These are phyloP conservation scores for Coffea eugenioides DNA, from an alignment of 257 asterid species.

Conservation along the genomic window DNA sequence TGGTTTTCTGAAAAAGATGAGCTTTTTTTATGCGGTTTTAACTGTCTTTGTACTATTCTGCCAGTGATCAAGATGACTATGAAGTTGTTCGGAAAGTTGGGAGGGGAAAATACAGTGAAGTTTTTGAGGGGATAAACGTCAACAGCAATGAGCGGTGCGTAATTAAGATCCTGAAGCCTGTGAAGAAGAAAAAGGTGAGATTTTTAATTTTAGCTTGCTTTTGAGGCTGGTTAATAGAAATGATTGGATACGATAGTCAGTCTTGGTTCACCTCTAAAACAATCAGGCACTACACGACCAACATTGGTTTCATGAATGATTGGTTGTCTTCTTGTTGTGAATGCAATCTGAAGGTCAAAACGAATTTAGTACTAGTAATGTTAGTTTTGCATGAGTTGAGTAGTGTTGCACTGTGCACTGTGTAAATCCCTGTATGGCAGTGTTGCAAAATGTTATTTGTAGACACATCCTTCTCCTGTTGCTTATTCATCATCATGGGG, in stretches of 20 bases:
- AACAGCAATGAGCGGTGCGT: constrained; percentile 77
- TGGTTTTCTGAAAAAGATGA: neutral
- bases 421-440: neutral
- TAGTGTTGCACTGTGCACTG: neutral
- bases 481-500: too few relatives aligned
- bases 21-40: neutral
- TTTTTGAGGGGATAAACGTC: constrained; percentile 89
- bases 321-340: neutral
- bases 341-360: neutral
- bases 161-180: constrained; percentile 93
- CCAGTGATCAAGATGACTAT: constrained; percentile 87
- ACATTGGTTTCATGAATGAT: neutral
- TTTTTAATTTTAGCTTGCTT: neutral
- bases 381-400: neutral
- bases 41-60: constrained; percentile 20
- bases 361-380: neutral
- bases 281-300: neutral
- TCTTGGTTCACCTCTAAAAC: neutral
- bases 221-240: neutral
- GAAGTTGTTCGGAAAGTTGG: constrained; percentile 96
- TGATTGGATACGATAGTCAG: neutral
- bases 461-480: too few relatives aligned
- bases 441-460: neutral
- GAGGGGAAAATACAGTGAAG: constrained; percentile 96
- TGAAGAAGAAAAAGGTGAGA: constrained; percentile 88